Percentiles rank a stretch among this genome's conserved stretches.
Conservation (phyloP, 2,329 filamentous ascomycete genomes). For the Epichloe uncinata region DNA sequence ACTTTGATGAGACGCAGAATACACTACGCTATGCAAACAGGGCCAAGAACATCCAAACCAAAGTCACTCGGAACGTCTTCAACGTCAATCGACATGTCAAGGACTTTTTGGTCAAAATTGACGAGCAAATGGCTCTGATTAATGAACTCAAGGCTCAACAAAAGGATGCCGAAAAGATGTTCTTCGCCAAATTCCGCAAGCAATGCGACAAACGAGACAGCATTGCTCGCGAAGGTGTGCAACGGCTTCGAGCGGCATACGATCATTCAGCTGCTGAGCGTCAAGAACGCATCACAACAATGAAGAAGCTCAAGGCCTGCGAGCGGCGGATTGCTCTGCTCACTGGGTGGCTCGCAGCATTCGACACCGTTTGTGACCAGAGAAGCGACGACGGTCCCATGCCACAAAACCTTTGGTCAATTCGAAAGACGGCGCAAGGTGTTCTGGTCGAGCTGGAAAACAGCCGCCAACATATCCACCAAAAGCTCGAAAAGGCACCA, state of each 20-base stretch:
- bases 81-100: slow-evolving; percentile 99
- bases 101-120: slow-evolving; percentile 97
- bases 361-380: slow-evolving; percentile 67
- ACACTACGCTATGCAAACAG: slow-evolving; percentile 93
- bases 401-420: slow-evolving; percentile 55
- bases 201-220: slow-evolving; percentile 73
- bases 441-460: slow-evolving; percentile 81
- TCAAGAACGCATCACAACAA: slow-evolving; percentile 62
- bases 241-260: slow-evolving; percentile 69
- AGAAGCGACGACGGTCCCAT: slow-evolving; percentile 39
- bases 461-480: slow-evolving; percentile 81
- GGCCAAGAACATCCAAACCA: slow-evolving; percentile 98
- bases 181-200: slow-evolving; percentile 82
- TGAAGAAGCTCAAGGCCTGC: slow-evolving; percentile 71
- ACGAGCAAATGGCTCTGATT: slow-evolving; percentile 94
- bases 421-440: slow-evolving; percentile 80
- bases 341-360: slow-evolving; percentile 87
- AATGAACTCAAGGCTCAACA: slow-evolving; percentile 90
- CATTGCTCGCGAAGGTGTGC: slow-evolving; percentile 63
- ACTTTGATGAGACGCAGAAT: slow-evolving; percentile 98
- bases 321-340: slow-evolving; percentile 76
- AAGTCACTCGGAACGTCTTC: slow-evolving; percentile 97
- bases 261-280: slow-evolving; percentile 68
- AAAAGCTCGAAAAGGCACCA: slow-evolving; percentile 62
- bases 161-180: slow-evolving; percentile 70